Conservation (phyloP, 2,329 filamentous ascomycete species). For the Ceratocystis papillata region DNA sequence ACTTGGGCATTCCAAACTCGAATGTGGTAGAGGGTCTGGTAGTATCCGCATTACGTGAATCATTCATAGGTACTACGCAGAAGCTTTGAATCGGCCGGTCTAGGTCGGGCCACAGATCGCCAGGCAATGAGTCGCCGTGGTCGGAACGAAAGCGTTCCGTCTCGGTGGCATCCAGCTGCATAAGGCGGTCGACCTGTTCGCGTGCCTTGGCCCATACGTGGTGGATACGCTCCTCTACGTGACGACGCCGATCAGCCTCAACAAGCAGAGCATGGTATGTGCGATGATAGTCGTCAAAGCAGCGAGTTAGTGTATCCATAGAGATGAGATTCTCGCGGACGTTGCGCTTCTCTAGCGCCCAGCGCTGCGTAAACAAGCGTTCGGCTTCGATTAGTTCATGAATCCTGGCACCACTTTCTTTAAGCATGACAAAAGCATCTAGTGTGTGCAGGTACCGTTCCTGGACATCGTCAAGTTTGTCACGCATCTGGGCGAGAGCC, state of each 20-base stretch:
- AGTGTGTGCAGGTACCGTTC: constrained; percentile 48
- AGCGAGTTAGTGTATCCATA: constrained; percentile 63
- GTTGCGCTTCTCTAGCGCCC: constrained; percentile 62
- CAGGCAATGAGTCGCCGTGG: constrained; percentile 75
- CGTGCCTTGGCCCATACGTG: constrained; percentile 66
- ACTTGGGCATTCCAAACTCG: constrained; percentile 19
- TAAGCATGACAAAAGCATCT: constrained; percentile 54
- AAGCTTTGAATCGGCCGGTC: constrained; percentile 46
- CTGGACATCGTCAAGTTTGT: constrained; percentile 52
- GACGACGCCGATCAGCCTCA: constrained; percentile 66
- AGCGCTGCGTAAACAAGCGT: constrained; percentile 52
- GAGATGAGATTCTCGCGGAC: constrained; percentile 62
- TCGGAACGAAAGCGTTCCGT: constrained; percentile 70
- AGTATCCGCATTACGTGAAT: constrained; percentile 26
- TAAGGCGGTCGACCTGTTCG: constrained; percentile 63
- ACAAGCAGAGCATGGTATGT: constrained; percentile 78
- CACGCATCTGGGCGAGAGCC: constrained; percentile 65
- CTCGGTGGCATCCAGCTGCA: constrained; percentile 59
- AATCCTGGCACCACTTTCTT: constrained; percentile 55
- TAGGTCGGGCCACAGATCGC: constrained; percentile 76
- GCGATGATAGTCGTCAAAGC: constrained; percentile 76
- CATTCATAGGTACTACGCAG: constrained; percentile 37
- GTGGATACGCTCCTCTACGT: constrained; percentile 62
- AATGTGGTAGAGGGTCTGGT: neutral
- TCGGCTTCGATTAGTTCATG: constrained; percentile 54